Percentiles rank a stretch among this genome's conserved stretches.
Evolutionary conservation across 2,329 filamentous ascomycete species (phyloP).

Genomic region (Stromatinia cepivora): DNA sequence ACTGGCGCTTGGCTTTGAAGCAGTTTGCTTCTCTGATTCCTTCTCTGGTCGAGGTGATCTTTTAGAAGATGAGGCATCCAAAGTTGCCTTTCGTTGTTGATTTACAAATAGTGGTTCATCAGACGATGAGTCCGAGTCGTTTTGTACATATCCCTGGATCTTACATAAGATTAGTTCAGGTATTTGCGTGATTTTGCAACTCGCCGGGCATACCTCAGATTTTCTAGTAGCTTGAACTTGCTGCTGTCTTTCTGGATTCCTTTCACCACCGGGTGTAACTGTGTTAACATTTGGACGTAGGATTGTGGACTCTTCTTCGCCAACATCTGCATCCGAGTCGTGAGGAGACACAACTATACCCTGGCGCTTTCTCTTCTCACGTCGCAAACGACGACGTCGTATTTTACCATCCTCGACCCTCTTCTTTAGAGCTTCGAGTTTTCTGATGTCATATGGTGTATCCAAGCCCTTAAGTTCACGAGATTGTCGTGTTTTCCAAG

Average conservation of each 20-base stretch:
- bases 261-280: neutral
- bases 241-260: neutral
- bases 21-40: neutral
- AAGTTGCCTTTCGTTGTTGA: neutral
- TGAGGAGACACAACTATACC: slow-evolving; percentile 19
- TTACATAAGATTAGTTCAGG: neutral
- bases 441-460: slow-evolving; percentile 31
- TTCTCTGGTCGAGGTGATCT: neutral
- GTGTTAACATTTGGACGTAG: neutral
- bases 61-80: slow-evolving; percentile 2
- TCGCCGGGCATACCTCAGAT: neutral
- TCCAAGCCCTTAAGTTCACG: slow-evolving; percentile 29
- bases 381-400: slow-evolving; percentile 29
- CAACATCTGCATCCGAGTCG: slow-evolving; percentile 29
- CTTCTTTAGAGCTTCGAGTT: slow-evolving; percentile 26
- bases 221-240: slow-evolving; percentile 1
- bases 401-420: slow-evolving; percentile 27
- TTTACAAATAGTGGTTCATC: slow-evolving; percentile 15
- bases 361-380: slow-evolving; percentile 30
- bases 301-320: slow-evolving; percentile 26
- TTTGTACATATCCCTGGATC: neutral
- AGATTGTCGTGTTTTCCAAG: slow-evolving; percentile 37
- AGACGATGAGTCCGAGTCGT: slow-evolving; percentile 10
- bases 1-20: neutral
- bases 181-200: neutral